Percentiles rank a stretch among this genome's conserved stretches.
Conservation (phyloP, 495 filamentous ascomycete genomes). For the Neurospora sp. region DNA sequence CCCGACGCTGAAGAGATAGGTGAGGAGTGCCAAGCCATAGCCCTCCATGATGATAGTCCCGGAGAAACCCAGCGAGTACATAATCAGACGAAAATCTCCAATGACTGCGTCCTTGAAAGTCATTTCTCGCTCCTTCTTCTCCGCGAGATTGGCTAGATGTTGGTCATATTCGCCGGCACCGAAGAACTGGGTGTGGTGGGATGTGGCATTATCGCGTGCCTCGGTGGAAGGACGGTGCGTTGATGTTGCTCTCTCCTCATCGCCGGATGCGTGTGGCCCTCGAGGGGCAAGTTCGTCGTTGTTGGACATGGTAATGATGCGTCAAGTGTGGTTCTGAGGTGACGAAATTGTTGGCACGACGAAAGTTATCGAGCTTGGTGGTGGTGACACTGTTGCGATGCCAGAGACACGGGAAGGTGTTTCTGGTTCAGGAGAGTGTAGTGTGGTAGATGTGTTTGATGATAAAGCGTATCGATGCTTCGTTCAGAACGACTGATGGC, state of each 20-base stretch:
- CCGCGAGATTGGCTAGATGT: constrained; percentile 6
- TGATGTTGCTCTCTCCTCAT: not conserved
- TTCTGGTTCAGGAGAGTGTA: not conserved
- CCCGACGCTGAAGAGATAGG: constrained; percentile 25
- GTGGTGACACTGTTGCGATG: not conserved
- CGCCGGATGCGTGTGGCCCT: not conserved
- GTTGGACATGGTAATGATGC: not conserved
- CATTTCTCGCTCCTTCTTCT: constrained; percentile 10
- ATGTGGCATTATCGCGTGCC: not conserved
- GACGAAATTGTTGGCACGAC: not conserved
- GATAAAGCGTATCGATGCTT: not conserved
- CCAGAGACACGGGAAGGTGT: not conserved
- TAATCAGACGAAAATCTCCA: constrained; percentile 13
- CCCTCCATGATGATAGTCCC: constrained; percentile 26
- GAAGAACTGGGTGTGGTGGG: not conserved
- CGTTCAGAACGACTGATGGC: not conserved
- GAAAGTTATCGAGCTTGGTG: not conserved
- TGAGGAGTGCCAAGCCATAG: constrained; percentile 30
- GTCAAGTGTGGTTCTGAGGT: not conserved
- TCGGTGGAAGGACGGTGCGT: not conserved
- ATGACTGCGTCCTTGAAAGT: constrained; percentile 13
- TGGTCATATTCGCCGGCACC: constrained; percentile 6
- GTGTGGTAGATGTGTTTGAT: not conserved
- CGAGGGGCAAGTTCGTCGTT: not conserved
- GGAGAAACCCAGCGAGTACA: constrained; percentile 21